These are phyloP conservation scores for barley (Hordeum vulgare) DNA, from an alignment of 176 grass and related monocot genomes.

Conservation along the genomic window MorexV3_pseudomolecules_assembly NC_058521.1:156892800-156893299, in stretches of 20 bases:
- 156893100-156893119: background rate
- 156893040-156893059: background rate
- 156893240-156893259: conserved; percentile 55
- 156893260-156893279: conserved; percentile 21
- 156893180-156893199: conserved; percentile 37
- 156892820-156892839: background rate
- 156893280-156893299: background rate
- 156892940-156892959: background rate
- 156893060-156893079: background rate
- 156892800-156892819: background rate
- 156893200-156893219: conserved; percentile 79
- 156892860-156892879: background rate
- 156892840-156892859: background rate
- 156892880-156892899: background rate
- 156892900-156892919: background rate
- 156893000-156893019: background rate
- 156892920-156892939: background rate
- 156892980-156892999: background rate
- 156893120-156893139: conserved; percentile 99
- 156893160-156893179: conserved; percentile 63
- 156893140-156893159: conserved; percentile 98
- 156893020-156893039: background rate
- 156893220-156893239: conserved; percentile 81
- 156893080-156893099: conserved; percentile 1
- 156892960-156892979: background rate